Evolutionary conservation across 2,329 filamentous ascomycete species (phyloP), one percentile per base, ranked within the genome.

Genomic region (Xylariaceae sp.): DNA sequence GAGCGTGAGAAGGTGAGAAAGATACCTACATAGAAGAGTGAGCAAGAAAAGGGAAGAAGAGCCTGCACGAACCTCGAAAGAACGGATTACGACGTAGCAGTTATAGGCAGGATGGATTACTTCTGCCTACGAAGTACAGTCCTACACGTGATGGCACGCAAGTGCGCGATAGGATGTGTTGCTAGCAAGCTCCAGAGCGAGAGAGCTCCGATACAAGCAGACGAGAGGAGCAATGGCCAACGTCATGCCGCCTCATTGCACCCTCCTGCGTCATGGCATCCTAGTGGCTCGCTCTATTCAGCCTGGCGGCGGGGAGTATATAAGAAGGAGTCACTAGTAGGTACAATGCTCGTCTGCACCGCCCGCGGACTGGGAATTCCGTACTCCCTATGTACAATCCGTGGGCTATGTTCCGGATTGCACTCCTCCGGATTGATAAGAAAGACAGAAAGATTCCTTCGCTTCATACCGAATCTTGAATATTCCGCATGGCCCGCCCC

Each of bases 191-290:
- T 45, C n/a, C 42, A 45, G 9, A 13, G 37, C 37, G 37, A 42
- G 37, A 18, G 10, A 44, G 37, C 10, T 30, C 23, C 5, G 42
- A 15, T 4, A n/a, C 2, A n/a, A 15, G n/a, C 42, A n/a, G n/a
- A 45, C 37, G 9, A 45, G 42, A 39, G 23, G 34, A 53, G 34
- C 9, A 30, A 10, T 53, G 10, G 51, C 3, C 37, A 53, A 42
- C 37, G 49, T 51, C 49, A 51, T 51, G 49, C 11, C 23, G 49
- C 49, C 18, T 51, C 23, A 4, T 23, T 35, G 10, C 49, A n/a
- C 49, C 10, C 35, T 13, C 42, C 50, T 47, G 51, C 49, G 49
- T 54, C 58, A 44, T 56, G 42, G 58, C 51, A 51, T 45, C 42
- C n/a, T 50, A 58, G 51, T 58, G 51, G 56, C 11, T 44, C 13